Conservation (phyloP, 2,329 filamentous ascomycete genomes). For the Aspergillus flavus region DNA sequence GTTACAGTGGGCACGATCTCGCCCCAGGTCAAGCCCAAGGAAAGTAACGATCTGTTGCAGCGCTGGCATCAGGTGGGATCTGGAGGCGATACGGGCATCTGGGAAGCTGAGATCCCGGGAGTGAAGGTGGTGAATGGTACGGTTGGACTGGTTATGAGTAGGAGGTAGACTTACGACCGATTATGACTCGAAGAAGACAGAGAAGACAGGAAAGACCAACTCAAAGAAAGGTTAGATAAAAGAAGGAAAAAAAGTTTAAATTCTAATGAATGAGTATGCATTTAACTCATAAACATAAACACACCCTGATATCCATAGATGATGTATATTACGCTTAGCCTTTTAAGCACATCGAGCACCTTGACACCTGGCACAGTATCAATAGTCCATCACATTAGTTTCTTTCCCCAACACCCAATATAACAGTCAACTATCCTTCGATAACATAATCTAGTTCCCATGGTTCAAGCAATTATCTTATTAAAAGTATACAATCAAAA, state of each 20-base stretch:
- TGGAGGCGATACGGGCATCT: constrained; percentile 54
- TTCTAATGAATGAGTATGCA: not conserved
- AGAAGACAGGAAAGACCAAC: not conserved
- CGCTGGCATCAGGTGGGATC: constrained; percentile 70
- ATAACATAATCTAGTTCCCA: no score
- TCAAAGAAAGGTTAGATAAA: not conserved
- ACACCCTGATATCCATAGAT: not conserved
- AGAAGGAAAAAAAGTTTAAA: not conserved
- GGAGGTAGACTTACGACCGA: constrained; percentile 10
- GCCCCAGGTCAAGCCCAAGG: constrained; percentile 78
- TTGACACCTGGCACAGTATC: no score
- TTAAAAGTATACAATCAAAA: no score
- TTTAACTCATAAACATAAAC: not conserved
- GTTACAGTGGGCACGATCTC: constrained; percentile 85
- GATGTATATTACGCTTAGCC: no score
- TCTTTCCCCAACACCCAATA: no score
- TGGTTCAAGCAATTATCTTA: no score
- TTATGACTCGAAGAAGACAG: not conserved
- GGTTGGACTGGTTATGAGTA: constrained; percentile 54
- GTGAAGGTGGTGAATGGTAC: constrained; percentile 59
- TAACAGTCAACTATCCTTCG: no score
- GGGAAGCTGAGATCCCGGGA: constrained; percentile 57
- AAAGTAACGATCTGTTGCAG: constrained; percentile 83
- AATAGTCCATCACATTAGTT: no score
- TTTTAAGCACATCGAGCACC: no score